Percentiles rank a stretch among this genome's conserved stretches.
phyloP scores from a whole-genome alignment of 2,329 filamentous ascomycete species.

The Eutypa lata region DNA sequence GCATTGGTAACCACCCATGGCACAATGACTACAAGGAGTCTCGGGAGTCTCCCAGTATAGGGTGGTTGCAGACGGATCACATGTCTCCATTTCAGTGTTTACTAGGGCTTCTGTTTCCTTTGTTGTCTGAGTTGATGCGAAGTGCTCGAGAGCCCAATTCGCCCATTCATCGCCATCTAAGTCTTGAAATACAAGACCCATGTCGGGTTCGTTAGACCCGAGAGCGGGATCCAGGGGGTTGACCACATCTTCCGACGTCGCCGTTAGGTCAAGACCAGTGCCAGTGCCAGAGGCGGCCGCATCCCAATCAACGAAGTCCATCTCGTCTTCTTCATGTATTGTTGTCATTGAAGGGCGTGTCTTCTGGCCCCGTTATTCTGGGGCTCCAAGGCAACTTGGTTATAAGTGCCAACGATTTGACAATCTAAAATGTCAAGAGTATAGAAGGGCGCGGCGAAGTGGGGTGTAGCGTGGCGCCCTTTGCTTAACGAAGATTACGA shows the following conservation, averaged over 20 bases:
- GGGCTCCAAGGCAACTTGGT: not conserved
- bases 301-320: conserved; percentile 60
- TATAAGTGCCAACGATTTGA: not conserved
- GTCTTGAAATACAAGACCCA: conserved; percentile 54
- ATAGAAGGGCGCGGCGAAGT: not conserved
- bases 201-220: conserved; percentile 28
- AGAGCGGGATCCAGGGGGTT: conserved; percentile 23
- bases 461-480: no score
- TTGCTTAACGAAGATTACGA: not conserved
- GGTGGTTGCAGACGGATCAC: conserved; percentile 22
- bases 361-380: conserved; percentile 3
- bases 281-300: conserved; percentile 35
- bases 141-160: conserved; percentile 58
- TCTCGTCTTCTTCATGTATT: conserved; percentile 56
- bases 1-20: conserved; percentile 52
- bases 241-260: conserved; percentile 33
- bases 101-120: conserved; percentile 28
- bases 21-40: conserved; percentile 51
- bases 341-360: conserved; percentile 29
- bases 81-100: conserved; percentile 27
- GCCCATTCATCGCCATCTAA: conserved; percentile 58
- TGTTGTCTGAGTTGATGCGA: conserved; percentile 41
- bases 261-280: conserved; percentile 28
- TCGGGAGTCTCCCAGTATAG: conserved; percentile 43
- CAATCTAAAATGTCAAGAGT: not conserved